Base-by-base conservation (phyloP, 352 stramenopile genomes). In the Globisporangium canariense region DNA sequence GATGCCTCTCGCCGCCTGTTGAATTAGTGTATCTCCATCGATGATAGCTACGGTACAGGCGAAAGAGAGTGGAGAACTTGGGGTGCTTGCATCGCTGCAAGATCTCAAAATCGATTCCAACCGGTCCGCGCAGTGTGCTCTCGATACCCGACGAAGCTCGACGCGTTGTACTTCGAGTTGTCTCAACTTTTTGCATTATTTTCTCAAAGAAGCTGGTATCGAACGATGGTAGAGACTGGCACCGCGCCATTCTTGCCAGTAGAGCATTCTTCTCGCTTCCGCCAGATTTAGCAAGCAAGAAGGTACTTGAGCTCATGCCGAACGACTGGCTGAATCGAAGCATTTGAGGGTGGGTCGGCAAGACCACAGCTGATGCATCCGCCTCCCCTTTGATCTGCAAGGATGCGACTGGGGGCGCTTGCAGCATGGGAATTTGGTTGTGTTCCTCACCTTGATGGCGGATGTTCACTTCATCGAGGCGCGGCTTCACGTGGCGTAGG, bases 71-170 rank as follows among this genome's bases (percentile, higher is more conserved):
- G 0, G 75, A 77, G 32, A 85, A 79, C 20, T 89, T 74, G 0
- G 77, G 78, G 0, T 74, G 73, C 34, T 85, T 73, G 22, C 67
- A 86, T 0, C 71, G 68, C 50, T 89, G 78, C 3, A 91, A 63
- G 3, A 85, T 74, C 46, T 91, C 78, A 47, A 88, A 91, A 38
- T 85, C 74, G 22, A 91, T 77, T 3, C 70, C 74, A 4, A 55
- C 40, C 4, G 61, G 45, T 0, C 64, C 60, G 0, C 71, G 65
- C n/a, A 76, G 52, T 2, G 64, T 65, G n/a, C 64, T 70, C 56
- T 78, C 69, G 16, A 79, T 75, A 0, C 66, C 69, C 2, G 43
- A 62, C 7, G 64, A 38, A 2, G 55, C 56, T 18, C 62, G 62
- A 13, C 58, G 60, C 3, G 22, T 47, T 6, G 20, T 43, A 11